phyloP scores from a whole-genome alignment of 805 yeast species.

The Kuraishia cidri region DNA sequence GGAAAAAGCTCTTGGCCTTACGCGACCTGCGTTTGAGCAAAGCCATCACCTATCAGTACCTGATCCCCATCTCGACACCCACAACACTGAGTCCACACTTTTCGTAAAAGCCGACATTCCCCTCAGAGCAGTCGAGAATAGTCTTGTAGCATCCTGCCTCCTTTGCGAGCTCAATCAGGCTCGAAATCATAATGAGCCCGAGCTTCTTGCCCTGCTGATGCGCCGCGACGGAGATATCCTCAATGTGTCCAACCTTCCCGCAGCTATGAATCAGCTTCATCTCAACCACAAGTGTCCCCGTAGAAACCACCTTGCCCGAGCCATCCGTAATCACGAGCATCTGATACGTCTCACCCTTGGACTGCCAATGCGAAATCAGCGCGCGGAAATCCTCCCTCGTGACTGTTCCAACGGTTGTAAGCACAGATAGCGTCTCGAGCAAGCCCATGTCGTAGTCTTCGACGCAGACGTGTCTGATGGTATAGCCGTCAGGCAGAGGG shows the following conservation, averaged over 20 bases:
- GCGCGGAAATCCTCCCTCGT: conserved; percentile 36
- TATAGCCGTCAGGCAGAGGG: conserved; percentile 56
- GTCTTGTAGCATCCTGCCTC: conserved; percentile 74
- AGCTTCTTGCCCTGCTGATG: conserved; percentile 78
- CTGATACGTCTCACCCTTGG: conserved; percentile 44
- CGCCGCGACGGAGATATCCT: conserved; percentile 77
- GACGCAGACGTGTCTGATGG: conserved; percentile 44
- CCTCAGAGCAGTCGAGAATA: conserved; percentile 80
- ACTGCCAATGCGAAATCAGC: conserved; percentile 52
- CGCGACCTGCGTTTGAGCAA: too few relatives aligned
- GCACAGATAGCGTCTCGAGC: conserved; percentile 48
- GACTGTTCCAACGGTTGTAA: conserved; percentile 81
- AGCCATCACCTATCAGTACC: too few relatives aligned
- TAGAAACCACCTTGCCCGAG: conserved; percentile 56
- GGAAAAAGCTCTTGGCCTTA: too few relatives aligned
- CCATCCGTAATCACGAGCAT: conserved; percentile 59
- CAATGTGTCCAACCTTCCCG: conserved; percentile 88
- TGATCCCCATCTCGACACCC: conserved; percentile 61
- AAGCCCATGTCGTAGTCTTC: conserved; percentile 59
- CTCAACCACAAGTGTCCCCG: conserved; percentile 78
- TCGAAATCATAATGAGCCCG: conserved; percentile 59
- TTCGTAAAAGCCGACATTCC: conserved; percentile 77
- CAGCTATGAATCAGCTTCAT: conserved; percentile 76
- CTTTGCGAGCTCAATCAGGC: conserved; percentile 51
- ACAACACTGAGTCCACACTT: conserved; percentile 71